A percentile compares a stretch with the other conserved stretches of the same genome.
Evolutionary conservation across 78 protist species (phyloP).

Genomic region (Dictyostelium purpureum): DNA sequence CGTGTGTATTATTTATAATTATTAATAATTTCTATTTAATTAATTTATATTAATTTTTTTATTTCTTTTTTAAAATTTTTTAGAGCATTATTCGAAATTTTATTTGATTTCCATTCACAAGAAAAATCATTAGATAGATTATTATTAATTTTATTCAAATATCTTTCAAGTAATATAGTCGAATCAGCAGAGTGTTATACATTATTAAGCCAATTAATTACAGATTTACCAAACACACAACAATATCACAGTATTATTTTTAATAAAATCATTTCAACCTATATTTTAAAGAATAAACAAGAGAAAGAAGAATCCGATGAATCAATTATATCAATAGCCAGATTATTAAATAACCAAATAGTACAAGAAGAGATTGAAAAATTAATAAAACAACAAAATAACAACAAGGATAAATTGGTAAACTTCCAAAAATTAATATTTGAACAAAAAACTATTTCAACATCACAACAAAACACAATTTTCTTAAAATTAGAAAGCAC

Average conservation of each 20-base stretch:
- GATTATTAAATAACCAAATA: neutral
- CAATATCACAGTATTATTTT: neutral
- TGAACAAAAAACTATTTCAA: slow-evolving; percentile 1
- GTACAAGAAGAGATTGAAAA: neutral
- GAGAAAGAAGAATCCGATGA: neutral
- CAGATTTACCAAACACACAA: slow-evolving; percentile 18
- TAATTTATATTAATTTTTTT: neutral
- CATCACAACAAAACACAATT: neutral
- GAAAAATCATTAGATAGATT: slow-evolving; percentile 35
- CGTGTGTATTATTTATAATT: neutral
- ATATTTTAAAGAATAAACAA: neutral
- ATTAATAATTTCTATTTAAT: neutral
- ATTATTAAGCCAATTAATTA: slow-evolving; percentile 12
- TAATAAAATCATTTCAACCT: neutral
- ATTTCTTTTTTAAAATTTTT: neutral
- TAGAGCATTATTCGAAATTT: slow-evolving; percentile 31
- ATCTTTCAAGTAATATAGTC: neutral
- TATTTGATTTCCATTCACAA: slow-evolving; percentile 51
- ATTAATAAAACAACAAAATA: no score
- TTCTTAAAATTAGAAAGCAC: slow-evolving; percentile 7
- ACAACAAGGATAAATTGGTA: no score
- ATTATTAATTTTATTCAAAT: neutral
- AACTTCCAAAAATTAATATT: neutral
- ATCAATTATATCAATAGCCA: neutral
- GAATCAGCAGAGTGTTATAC: slow-evolving; percentile 4